Evolutionary conservation across 345 rosid genomes (phyloP), one percentile per base, ranked within the genome.

Genomic region (Brassica carinata): DNA sequence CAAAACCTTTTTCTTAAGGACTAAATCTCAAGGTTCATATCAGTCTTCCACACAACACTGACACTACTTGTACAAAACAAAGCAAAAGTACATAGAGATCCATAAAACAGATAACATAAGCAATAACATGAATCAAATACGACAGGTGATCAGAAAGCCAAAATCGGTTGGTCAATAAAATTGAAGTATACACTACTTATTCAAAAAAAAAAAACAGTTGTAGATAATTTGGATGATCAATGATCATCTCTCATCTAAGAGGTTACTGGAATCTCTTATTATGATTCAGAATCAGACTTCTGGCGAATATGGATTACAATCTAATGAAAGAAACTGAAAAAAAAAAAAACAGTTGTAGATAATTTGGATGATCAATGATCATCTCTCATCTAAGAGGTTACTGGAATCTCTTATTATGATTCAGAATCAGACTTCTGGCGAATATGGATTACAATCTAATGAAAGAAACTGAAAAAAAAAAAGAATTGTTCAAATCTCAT

Each of bases 161-260:
- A 23, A 23, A 59, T 59, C 26, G 64, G 29, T 19, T 19, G 64
- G 64, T 57, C 64, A 10, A 19, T 9, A 59, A 19, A 26, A 59
- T 36, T 61, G n/a, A 73, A 27, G 61, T 43, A 64, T 63, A 40
- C n/a, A 36, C 36, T 63, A 38, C 34, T 62, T 27, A 64, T 64
- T 43, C 26, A 23, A 23, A 74, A 5, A 26, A 36, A 57, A 5
- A 62, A 73, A 62, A 6, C 27, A 61, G 8, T 61, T 26, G 27
- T 40, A 31, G 13, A 26, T 23, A 13, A 40, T 36, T 4, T 63
- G 5, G 23, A 38, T 26, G 8, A 36, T 14, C 51, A 43, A 43
- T 43, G 51, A 43, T 64, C 55, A 73, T 73, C 3, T 57, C 6
- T 71, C 53, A 61, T 62, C 11, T 30, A 64, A 31, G 19, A 64